Evolutionary conservation across 2,329 filamentous ascomycete species (phyloP).

Genomic region (Alternaria postmessia): DNA sequence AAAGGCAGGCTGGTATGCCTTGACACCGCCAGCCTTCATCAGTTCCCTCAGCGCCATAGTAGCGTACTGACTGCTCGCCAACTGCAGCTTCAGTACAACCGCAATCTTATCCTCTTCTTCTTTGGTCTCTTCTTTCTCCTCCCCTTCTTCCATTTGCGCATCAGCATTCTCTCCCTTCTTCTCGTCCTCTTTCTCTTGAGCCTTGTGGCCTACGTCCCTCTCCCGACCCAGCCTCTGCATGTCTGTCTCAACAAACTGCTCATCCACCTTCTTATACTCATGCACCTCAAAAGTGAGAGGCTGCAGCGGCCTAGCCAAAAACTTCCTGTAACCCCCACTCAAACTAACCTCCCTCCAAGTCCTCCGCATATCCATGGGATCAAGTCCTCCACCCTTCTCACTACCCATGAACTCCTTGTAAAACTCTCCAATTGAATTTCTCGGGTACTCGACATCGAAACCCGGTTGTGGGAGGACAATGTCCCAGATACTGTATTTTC

Average conservation of each 20-base stretch:
- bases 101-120: conserved; percentile 63
- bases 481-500: conserved; percentile 83
- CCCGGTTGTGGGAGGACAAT: conserved; percentile 92
- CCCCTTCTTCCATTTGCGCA: conserved; percentile 28
- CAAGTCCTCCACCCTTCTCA: conserved; percentile 76
- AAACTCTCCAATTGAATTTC: conserved; percentile 82
- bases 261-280: conserved; percentile 72
- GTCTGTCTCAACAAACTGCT: conserved; percentile 91
- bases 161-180: conserved; percentile 19
- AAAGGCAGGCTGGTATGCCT: conserved; percentile 70
- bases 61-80: conserved; percentile 82
- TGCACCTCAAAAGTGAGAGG: conserved; percentile 73
- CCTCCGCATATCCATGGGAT: conserved; percentile 87
- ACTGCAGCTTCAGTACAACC: conserved; percentile 75
- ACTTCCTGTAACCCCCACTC: conserved; percentile 85
- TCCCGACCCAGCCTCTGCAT: conserved; percentile 69
- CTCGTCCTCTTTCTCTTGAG: conserved; percentile 28
- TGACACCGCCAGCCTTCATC: conserved; percentile 71
- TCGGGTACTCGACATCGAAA: conserved; percentile 86
- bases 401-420: conserved; percentile 88
- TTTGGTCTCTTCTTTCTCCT: conserved; percentile 26
- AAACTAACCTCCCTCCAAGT: conserved; percentile 87
- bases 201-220: conserved; percentile 55
- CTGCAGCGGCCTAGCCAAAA: conserved; percentile 74
- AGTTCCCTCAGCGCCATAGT: conserved; percentile 84